A percentile compares a stretch with the other conserved stretches of the same genome.
phyloP scores from a whole-genome alignment of 108 stramenopile species.

The Asterionellopsis glacialis region DNA sequence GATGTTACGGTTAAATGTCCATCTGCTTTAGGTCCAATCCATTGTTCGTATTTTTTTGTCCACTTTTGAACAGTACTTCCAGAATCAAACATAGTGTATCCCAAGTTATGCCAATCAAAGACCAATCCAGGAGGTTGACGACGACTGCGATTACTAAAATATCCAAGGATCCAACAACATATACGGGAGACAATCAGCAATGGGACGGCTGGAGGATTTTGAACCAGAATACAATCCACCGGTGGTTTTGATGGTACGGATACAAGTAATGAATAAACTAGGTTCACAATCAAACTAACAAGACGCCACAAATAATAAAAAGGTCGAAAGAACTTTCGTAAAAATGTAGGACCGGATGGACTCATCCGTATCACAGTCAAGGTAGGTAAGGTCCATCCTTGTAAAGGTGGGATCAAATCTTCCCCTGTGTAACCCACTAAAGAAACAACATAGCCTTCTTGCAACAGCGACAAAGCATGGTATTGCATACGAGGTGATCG shows the following conservation, averaged over 20 bases:
- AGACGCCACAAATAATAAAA: conserved; percentile 61
- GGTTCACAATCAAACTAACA: conserved; percentile 33
- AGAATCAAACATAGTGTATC: conserved; percentile 85
- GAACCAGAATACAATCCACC: conserved; percentile 82
- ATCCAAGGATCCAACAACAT: conserved; percentile 28
- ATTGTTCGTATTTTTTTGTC: conserved; percentile 61
- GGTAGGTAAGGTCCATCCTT: background rate
- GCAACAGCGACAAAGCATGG: conserved; percentile 87
- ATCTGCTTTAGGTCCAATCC: conserved; percentile 73
- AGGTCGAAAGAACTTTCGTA: conserved; percentile 14
- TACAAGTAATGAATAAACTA: conserved; percentile 50
- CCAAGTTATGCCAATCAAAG: conserved; percentile 98
- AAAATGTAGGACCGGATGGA: conserved; percentile 32
- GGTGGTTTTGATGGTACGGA: conserved; percentile 24
- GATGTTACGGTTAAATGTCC: conserved; percentile 89
- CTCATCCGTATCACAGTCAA: conserved; percentile 57
- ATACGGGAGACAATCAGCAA: conserved; percentile 63
- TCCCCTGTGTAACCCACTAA: conserved; percentile 74
- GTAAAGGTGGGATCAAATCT: conserved; percentile 35
- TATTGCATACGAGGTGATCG: conserved; percentile 99
- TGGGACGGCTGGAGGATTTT: conserved; percentile 97
- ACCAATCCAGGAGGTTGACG: conserved; percentile 65
- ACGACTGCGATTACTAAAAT: conserved; percentile 3
- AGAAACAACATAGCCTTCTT: conserved; percentile 61
- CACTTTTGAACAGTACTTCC: conserved; percentile 25